Evolutionary conservation across 2,329 filamentous ascomycete genomes (phyloP).

Genomic region (Zelopaecilomyces penicillatus): DNA sequence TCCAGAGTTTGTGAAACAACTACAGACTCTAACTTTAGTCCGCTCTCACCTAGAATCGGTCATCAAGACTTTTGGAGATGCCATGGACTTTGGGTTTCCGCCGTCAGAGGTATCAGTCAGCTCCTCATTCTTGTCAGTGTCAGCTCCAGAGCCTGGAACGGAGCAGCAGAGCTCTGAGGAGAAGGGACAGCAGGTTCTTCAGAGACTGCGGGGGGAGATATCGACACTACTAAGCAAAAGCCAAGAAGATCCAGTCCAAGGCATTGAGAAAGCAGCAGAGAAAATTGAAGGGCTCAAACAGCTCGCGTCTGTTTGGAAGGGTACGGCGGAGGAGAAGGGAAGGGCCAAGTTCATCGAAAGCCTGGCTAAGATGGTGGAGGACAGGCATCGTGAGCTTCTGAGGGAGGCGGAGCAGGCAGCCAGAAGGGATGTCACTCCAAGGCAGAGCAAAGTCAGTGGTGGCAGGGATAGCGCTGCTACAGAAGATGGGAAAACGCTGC

Average conservation of each 20-base stretch:
- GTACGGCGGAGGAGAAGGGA: slow-evolving; percentile 90
- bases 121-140: slow-evolving; percentile 83
- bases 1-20: slow-evolving; percentile 63
- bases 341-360: slow-evolving; percentile 72
- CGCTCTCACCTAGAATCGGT: slow-evolving; percentile 79
- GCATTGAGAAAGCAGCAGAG: slow-evolving; percentile 63
- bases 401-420: slow-evolving; percentile 40
- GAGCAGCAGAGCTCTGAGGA: slow-evolving; percentile 65
- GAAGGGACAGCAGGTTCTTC: slow-evolving; percentile 75
- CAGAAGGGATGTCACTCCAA: slow-evolving; percentile 22
- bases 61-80: slow-evolving; percentile 84
- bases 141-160: slow-evolving; percentile 66
- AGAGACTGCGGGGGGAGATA: slow-evolving; percentile 64
- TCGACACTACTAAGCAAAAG: slow-evolving; percentile 51
- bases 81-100: slow-evolving; percentile 90
- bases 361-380: slow-evolving; percentile 75
- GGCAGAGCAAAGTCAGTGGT: slow-evolving; percentile 22
- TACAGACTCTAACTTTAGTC: slow-evolving; percentile 76
- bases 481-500: slow-evolving; percentile 34
- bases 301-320: slow-evolving; percentile 78
- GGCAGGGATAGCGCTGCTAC: slow-evolving; percentile 26
- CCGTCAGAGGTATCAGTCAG: slow-evolving; percentile 78
- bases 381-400: slow-evolving; percentile 49
- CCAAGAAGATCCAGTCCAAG: slow-evolving; percentile 48
- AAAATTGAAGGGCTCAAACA: slow-evolving; percentile 71